phyloP scores from a whole-genome alignment of 2,329 filamentous ascomycete species.

The Cytospora piceae region DNA sequence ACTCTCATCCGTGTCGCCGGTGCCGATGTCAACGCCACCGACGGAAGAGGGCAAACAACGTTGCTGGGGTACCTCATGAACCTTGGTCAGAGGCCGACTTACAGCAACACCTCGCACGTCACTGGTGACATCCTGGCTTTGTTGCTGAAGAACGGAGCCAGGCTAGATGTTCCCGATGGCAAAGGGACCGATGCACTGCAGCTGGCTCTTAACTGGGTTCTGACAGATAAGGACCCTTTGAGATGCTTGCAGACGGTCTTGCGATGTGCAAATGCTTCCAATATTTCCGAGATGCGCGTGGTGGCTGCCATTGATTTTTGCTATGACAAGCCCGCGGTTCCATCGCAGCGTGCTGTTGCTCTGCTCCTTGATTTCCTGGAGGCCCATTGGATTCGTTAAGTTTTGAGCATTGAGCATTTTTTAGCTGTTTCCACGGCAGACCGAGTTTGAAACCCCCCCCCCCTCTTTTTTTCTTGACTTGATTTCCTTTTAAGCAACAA shows the following conservation, averaged over 20 bases:
- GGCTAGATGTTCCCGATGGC: constrained; percentile 1
- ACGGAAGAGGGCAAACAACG: constrained; percentile 30
- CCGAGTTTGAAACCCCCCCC: background rate
- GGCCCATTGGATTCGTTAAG: background rate
- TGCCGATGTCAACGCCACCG: constrained; percentile 33
- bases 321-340: background rate
- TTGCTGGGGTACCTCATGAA: constrained; percentile 20
- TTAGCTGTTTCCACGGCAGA: background rate
- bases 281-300: background rate
- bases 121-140: background rate
- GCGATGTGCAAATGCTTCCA: background rate
- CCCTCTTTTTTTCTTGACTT: background rate
- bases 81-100: background rate
- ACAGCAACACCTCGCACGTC: background rate
- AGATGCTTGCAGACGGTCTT: background rate
- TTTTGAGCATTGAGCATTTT: background rate
- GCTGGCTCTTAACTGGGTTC: background rate
- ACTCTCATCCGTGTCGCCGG: constrained; percentile 30
- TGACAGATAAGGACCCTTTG: background rate
- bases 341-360: background rate
- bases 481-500: background rate
- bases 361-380: background rate
- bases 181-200: background rate
- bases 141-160: constrained; percentile 3
- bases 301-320: background rate